Evolutionary conservation across 2,329 filamentous ascomycete genomes (phyloP), one percentile per base, ranked within the genome.

Genomic region (Penicillium sp.): DNA sequence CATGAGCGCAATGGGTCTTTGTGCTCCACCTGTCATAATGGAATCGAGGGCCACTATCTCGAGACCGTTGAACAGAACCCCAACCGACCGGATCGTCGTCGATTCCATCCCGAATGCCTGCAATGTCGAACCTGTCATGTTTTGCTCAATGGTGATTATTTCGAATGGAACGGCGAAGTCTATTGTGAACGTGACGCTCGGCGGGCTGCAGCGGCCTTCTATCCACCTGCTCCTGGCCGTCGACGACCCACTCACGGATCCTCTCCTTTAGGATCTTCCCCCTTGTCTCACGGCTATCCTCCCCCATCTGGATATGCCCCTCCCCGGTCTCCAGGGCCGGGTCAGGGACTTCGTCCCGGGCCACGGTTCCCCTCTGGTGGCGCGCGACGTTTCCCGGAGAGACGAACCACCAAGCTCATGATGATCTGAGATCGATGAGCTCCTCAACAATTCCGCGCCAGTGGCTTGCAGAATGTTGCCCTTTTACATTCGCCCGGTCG

Each of bases 41-140:
- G 93, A 12, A 97, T 98, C 58, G 93, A 98, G 70, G 93, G 93
- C 0, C 86, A 91, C 59, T 98, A 95, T 62, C 77, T 96, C 32
- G 90, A 95, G 67, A 95, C 93, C 27, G 87, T 72, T n/a, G 72
- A 72, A 45, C 60, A 61, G 13, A 64, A 61, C 12, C 64, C 59
- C 2, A 67, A 65, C 4, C 63, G 65, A 13, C 59, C 48, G 2
- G 63, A 65, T 31, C 59, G 78, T 29, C 79, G 83, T 60, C 96
- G 96, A 67, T 93, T 90, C 70, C 93, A 98, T 67, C 82, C 89
- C 0, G 77, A 81, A 6, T 98, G 93, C 72, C 89, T 98, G 72
- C 85, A 83, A 42, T 97, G 93, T 66, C 79, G 80, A 39, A 76
- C 75, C 58, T 97, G 92, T 66, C 81, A 83, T 28, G 72, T 82